Evolutionary conservation across 768 basidiomycete genomes (phyloP), one percentile per base, ranked within the genome.

Genomic region (Leucogyrophana mollusca): DNA sequence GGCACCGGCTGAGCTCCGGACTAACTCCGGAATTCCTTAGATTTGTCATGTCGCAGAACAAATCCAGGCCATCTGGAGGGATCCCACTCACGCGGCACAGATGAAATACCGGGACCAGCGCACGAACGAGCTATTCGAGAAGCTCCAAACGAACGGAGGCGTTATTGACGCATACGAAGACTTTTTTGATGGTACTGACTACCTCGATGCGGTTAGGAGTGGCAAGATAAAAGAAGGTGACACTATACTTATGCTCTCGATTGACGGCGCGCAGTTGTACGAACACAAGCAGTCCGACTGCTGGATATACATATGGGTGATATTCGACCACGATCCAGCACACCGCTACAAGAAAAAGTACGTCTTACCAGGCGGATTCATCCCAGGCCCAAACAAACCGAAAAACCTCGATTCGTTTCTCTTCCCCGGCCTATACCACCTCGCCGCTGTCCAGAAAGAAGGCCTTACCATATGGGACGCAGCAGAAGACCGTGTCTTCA

Each of bases 271-370:
- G n/a, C n/a, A n/a, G n/a, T n/a, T n/a, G n/a, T n/a, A n/a, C n/a
- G n/a, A 13, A 30, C 7, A 13, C 27, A 30, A 30, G 27, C 13
- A 30, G 27, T 30, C 13, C 27, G 61, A 56, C 21, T 56, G 54
- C 30, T 64, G 62, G 59, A 55, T 64, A 1, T 56, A 53, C 20
- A 69, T 74, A 1, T 73, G 68, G 69, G 45, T 76, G 1, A 34
- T 76, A 1, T 11, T 70, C 0, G 64, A 71, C 45, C 44, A 66
- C 1, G 18, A 47, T 0, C 73, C 68, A 0, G 14, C 22, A 37
- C 18, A 22, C 38, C 24, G 41, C n/a, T 47, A 41, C 36, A 53
- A 50, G 36, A 52, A 53, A 22, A 48, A 47, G 18, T 40, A 41
- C 25, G 45, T 56, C 4, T 18, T 49, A 11, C 50, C 58, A 1